Conservation (phyloP, 2,329 filamentous ascomycete species). For the Fusarium odoratissimum region DNA sequence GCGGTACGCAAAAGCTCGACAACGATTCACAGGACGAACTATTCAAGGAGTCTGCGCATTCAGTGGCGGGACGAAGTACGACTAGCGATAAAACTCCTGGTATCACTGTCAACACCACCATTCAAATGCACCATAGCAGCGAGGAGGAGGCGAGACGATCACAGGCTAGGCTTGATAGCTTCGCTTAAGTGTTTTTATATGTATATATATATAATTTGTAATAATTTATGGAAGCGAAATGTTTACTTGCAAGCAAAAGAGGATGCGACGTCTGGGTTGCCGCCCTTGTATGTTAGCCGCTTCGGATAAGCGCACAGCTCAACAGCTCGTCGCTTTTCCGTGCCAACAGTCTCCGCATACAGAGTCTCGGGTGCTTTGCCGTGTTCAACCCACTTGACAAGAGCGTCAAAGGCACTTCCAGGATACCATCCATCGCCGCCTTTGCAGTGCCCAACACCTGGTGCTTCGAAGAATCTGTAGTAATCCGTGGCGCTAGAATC, state of each 20-base stretch:
- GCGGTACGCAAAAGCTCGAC: constrained; percentile 29
- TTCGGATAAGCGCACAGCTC: constrained; percentile 27
- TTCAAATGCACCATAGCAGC: constrained; percentile 27
- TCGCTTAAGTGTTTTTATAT: not conserved
- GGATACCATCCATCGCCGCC: constrained; percentile 20
- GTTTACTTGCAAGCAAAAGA: constrained; percentile 22
- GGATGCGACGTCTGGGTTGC: not conserved
- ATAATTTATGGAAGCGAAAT: not conserved
- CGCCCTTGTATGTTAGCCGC: constrained; percentile 2
- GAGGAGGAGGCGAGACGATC: constrained; percentile 11
- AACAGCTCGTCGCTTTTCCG: not conserved
- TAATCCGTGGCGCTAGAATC: constrained; percentile 10
- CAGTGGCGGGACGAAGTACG: not conserved
- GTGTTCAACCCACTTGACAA: constrained; percentile 28
- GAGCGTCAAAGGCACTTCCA: constrained; percentile 6
- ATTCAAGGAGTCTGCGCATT: constrained; percentile 18
- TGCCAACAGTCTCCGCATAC: constrained; percentile 8
- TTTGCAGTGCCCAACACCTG: constrained; percentile 24
- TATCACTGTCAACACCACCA: constrained; percentile 38
- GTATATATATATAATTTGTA: not conserved
- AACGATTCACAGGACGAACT: constrained; percentile 43
- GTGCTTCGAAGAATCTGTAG: constrained; percentile 31
- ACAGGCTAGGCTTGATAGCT: constrained; percentile 2
- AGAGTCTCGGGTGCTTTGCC: constrained; percentile 19
- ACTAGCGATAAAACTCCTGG: constrained; percentile 18